Percentiles rank a stretch among this genome's conserved stretches.
Conservation (phyloP, 176 grass and related monocot species). For the Juncus inflexus region DNA sequence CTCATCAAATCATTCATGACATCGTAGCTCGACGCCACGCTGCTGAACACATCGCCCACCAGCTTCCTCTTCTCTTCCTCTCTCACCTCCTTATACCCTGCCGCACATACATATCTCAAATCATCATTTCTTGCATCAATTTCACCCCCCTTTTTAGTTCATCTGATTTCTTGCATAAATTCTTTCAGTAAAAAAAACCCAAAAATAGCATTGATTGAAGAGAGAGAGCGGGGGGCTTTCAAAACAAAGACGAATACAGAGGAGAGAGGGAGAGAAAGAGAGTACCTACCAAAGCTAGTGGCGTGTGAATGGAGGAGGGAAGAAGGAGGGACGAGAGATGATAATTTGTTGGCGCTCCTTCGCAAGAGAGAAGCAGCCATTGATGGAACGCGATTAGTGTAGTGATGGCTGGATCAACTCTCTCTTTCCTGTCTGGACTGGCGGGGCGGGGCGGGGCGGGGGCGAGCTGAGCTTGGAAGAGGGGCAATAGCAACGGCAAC, state of each 20-base stretch:
- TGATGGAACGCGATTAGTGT: neutral
- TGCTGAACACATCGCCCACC: conserved; percentile 85
- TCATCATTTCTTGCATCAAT: too few relatives aligned
- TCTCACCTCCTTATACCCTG: conserved; percentile 77
- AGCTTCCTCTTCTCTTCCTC: conserved; percentile 85
- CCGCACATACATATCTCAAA: too few relatives aligned
- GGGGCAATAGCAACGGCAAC: too few relatives aligned
- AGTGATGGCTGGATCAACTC: too few relatives aligned
- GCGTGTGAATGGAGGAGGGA: conserved; percentile 74
- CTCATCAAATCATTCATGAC: conserved; percentile 98
- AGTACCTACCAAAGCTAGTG: conserved; percentile 59
- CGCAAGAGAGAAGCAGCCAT: conserved; percentile 21
- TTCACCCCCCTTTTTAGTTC: too few relatives aligned
- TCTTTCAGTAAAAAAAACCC: neutral
- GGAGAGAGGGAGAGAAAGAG: neutral
- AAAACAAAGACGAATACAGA: neutral
- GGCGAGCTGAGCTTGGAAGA: too few relatives aligned
- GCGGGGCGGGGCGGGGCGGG: too few relatives aligned
- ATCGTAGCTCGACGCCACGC: conserved; percentile 83
- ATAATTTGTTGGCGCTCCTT: conserved; percentile 2
- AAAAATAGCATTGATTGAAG: neutral
- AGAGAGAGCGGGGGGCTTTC: too few relatives aligned
- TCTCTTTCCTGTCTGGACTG: too few relatives aligned
- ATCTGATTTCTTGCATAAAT: too few relatives aligned
- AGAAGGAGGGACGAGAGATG: conserved; percentile 10